phyloP scores from a whole-genome alignment of 192 early-diverging fungal genomes.

The Lobosporangium transversale region DNA sequence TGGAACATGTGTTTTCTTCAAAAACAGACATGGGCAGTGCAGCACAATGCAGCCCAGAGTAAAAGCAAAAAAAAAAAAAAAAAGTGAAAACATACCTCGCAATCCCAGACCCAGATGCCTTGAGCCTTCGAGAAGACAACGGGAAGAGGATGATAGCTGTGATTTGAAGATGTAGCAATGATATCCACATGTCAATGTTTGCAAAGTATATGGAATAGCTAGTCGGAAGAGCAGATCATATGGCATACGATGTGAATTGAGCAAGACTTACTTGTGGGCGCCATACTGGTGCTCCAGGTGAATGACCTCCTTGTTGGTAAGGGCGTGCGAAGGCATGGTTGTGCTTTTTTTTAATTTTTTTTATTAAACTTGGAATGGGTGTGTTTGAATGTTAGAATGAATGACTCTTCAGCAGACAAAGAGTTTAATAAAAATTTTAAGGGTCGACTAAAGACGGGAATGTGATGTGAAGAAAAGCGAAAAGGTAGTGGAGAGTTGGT shows the following conservation, averaged over 20 bases:
- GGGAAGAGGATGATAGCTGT: slow-evolving; percentile 96
- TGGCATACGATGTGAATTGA: too few relatives aligned
- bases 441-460: background rate
- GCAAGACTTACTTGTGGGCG: slow-evolving; percentile 92
- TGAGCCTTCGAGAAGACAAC: slow-evolving; percentile 89
- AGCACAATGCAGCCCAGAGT: too few relatives aligned
- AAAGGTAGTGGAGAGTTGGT: slow-evolving; percentile 31
- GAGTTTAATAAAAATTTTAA: too few relatives aligned
- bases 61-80: too few relatives aligned
- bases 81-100: slow-evolving; percentile 78
- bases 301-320: slow-evolving; percentile 66
- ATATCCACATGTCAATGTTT: too few relatives aligned
- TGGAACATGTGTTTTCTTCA: too few relatives aligned
- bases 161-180: too few relatives aligned
- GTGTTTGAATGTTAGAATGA: slow-evolving; percentile 6
- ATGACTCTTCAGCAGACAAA: background rate
- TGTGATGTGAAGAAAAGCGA: background rate
- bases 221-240: too few relatives aligned
- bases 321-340: slow-evolving; percentile 30
- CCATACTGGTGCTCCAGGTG: slow-evolving; percentile 86
- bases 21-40: too few relatives aligned
- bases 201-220: too few relatives aligned
- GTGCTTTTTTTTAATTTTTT: too few relatives aligned
- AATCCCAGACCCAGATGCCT: slow-evolving; percentile 95
- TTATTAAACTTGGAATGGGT: too few relatives aligned